These are phyloP conservation scores for Metschnikowia cubensis DNA, from an alignment of 805 yeast species.

Conservation along the genomic window DNA sequence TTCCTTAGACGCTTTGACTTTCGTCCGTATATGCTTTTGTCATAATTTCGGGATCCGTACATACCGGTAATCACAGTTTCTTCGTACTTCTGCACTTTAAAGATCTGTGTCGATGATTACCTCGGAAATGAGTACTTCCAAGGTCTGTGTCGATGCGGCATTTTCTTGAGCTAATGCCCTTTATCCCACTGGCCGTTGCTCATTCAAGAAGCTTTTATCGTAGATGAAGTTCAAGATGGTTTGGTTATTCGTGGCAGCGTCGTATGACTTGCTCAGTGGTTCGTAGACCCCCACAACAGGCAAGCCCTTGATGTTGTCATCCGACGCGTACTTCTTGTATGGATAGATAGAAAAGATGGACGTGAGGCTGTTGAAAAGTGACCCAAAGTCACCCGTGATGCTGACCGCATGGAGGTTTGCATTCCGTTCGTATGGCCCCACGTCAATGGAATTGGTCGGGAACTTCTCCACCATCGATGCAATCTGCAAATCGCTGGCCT, in stretches of 20 bases:
- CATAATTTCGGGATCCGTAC: too few species aligned
- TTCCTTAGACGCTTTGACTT: too few species aligned
- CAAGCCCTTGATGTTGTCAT: conserved; percentile 10
- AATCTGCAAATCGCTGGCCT: conserved; percentile 8
- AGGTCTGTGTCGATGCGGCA: too few species aligned
- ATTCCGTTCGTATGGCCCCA: conserved; percentile 10
- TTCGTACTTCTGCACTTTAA: too few species aligned
- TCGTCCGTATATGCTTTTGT: too few species aligned
- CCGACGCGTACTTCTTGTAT: conserved; percentile 7
- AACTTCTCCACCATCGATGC: conserved; percentile 1
- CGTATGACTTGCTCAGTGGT: conserved; percentile 1
- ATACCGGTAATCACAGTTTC: too few species aligned
- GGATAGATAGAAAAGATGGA: conserved; percentile 2
- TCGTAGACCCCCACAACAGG: conserved; percentile 12
- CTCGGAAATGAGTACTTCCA: too few species aligned
- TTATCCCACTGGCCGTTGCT: neutral
- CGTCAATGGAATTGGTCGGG: conserved; percentile 6
- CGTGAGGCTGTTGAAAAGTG: conserved; percentile 12
- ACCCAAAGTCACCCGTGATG: conserved; percentile 12
- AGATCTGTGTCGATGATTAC: too few species aligned
- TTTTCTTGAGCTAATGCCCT: neutral
- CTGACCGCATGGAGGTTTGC: conserved; percentile 7
- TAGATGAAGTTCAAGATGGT: conserved; percentile 8
- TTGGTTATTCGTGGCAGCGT: conserved; percentile 4
- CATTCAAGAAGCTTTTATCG: neutral